Conservation (phyloP, 2,329 filamentous ascomycete genomes). For the Talaromyces pinophilus region DNA sequence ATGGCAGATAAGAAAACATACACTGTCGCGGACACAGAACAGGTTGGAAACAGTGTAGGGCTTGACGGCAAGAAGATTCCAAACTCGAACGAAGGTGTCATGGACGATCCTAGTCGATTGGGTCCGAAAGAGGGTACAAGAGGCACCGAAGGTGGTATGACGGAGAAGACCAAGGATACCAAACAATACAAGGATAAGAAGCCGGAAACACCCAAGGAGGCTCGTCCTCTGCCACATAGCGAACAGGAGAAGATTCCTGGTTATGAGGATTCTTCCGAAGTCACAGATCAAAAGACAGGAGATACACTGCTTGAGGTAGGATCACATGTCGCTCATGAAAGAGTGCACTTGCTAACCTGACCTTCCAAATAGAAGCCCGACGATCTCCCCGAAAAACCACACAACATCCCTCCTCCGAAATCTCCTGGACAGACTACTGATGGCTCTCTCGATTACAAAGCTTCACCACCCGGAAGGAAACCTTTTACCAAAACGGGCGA, state of each 20-base stretch:
- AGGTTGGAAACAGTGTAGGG: constrained; percentile 40
- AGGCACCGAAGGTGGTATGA: constrained; percentile 86
- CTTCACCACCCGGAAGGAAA: constrained; percentile 31
- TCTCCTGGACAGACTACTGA: constrained; percentile 49
- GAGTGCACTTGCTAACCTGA: background rate
- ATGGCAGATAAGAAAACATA: constrained; percentile 38
- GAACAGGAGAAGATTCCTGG: constrained; percentile 68
- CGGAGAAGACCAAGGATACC: constrained; percentile 77
- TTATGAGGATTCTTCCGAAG: constrained; percentile 42
- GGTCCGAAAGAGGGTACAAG: constrained; percentile 81
- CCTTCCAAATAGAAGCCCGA: constrained; percentile 69
- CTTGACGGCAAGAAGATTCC: constrained; percentile 49
- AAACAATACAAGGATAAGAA: constrained; percentile 71
- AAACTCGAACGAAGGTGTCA: constrained; percentile 72
- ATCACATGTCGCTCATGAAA: background rate
- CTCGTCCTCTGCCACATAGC: constrained; percentile 75
- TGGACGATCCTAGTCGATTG: constrained; percentile 80
- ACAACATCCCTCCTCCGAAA: constrained; percentile 71
- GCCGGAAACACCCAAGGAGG: constrained; percentile 82
- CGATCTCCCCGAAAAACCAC: constrained; percentile 75
- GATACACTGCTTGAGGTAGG: constrained; percentile 58
- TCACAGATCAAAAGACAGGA: constrained; percentile 43
- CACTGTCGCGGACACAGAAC: constrained; percentile 26
- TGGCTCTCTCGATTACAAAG: constrained; percentile 35
- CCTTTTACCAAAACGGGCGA: constrained; percentile 30